These are phyloP conservation scores for Lecanicillium sp. DNA, from an alignment of 2,329 filamentous ascomycete species.

Conservation along the genomic window DNA sequence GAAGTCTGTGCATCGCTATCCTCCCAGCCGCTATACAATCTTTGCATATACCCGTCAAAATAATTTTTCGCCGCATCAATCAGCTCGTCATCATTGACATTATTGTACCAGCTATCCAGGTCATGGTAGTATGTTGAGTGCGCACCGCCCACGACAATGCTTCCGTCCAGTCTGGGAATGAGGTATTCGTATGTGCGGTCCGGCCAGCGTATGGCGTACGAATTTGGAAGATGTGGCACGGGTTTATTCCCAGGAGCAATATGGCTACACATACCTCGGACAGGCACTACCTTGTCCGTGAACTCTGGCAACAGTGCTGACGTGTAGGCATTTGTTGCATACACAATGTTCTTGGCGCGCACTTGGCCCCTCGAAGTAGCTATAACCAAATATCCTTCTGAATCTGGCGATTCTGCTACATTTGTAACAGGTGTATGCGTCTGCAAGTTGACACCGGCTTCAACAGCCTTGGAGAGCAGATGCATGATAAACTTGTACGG, in stretches of 20 bases:
- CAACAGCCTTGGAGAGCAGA: conserved; percentile 15
- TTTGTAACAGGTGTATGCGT: conserved; percentile 16
- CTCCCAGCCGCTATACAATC: conserved; percentile 36
- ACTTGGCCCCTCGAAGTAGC: conserved; percentile 10
- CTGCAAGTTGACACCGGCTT: conserved; percentile 19
- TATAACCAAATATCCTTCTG: conserved; percentile 3
- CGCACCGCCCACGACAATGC: conserved; percentile 35
- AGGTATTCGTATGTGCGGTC: conserved; percentile 24
- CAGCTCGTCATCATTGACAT: conserved; percentile 30
- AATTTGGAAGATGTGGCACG: conserved; percentile 11
- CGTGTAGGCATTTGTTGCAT: conserved; percentile 63
- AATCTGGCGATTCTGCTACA: conserved; percentile 11
- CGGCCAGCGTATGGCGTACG: conserved; percentile 14
- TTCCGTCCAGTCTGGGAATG: conserved; percentile 29
- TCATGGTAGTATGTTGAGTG: conserved; percentile 22
- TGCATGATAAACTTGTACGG: conserved; percentile 23
- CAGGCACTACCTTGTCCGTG: conserved; percentile 51
- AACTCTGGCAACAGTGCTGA: conserved; percentile 52
- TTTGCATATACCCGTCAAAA: conserved; percentile 38
- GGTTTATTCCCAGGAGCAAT: conserved; percentile 11
- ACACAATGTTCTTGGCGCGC: conserved; percentile 35
- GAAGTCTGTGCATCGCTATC: conserved; percentile 26
- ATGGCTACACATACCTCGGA: conserved; percentile 37
- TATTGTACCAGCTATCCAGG: conserved; percentile 31
- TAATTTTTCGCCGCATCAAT: conserved; percentile 30